These are phyloP conservation scores for Meira nashicola DNA, from an alignment of 1,284 basidiomycete species.

Conservation along the genomic window DNA sequence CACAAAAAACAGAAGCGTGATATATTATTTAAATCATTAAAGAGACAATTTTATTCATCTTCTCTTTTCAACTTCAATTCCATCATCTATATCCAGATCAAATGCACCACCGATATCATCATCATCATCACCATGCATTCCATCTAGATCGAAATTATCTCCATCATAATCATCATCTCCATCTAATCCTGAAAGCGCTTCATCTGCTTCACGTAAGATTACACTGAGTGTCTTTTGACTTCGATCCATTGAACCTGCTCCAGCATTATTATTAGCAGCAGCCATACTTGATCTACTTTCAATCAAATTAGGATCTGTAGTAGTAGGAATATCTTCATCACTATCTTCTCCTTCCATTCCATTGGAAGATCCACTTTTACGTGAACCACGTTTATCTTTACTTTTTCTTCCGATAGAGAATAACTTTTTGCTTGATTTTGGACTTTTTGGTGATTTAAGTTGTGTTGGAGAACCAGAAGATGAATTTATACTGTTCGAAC, in stretches of 20 bases:
- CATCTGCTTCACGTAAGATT: slow-evolving; percentile 20
- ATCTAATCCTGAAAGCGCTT: slow-evolving; percentile 11
- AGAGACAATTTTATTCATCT: neutral
- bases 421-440: neutral
- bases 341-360: neutral
- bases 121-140: neutral
- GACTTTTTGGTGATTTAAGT: no score
- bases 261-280: no score
- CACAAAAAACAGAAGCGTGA: no score
- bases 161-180: slow-evolving; percentile 6
- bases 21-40: no score
- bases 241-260: neutral
- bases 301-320: no score
- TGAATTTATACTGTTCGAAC: no score
- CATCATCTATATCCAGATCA: slow-evolving; percentile 4
- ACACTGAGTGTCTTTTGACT: slow-evolving; percentile 19
- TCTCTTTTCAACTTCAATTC: slow-evolving; percentile 1
- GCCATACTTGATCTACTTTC: no score
- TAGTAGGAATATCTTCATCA: neutral
- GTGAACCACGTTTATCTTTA: no score
- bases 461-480: no score
- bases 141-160: neutral
- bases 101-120: neutral
- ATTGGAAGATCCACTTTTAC: no score
- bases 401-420: neutral